phyloP scores from a whole-genome alignment of 1,139 yeast genomes.

The Saccharomyces hybrid region DNA sequence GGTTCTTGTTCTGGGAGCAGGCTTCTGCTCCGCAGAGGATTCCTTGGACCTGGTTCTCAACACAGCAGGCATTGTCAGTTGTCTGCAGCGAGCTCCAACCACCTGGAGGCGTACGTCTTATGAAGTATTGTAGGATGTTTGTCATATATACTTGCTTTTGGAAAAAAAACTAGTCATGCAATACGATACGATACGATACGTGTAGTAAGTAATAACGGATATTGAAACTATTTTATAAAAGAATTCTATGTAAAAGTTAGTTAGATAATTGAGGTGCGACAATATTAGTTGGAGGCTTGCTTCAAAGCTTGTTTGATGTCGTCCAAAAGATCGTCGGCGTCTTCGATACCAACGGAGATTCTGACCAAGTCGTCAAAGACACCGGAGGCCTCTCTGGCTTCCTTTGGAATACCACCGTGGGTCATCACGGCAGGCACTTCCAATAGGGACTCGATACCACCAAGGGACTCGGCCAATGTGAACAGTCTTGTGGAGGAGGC shows the following conservation, averaged over 20 bases:
- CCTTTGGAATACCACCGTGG: conserved; percentile 84
- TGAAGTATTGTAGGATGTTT: too few species aligned
- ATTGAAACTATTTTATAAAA: not conserved
- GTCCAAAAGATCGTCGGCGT: conserved; percentile 64
- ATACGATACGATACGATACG: too few species aligned
- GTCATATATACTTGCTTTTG: not conserved
- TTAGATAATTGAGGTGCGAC: not conserved
- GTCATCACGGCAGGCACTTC: conserved; percentile 93
- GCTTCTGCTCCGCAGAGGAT: not conserved
- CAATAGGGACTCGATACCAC: conserved; percentile 79
- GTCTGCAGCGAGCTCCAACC: not conserved
- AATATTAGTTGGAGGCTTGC: conserved; percentile 21
- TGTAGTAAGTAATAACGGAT: not conserved
- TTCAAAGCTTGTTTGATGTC: conserved; percentile 67
- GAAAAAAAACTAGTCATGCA: not conserved
- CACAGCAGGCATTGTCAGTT: not conserved
- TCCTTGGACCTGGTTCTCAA: conserved; percentile 1
- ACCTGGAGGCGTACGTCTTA: not conserved
- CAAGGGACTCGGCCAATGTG: conserved; percentile 83
- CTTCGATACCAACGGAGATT: conserved; percentile 84
- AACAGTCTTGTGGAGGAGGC: conserved; percentile 68
- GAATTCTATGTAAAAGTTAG: not conserved
- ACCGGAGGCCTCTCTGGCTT: conserved; percentile 71
- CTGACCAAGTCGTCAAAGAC: conserved; percentile 78
- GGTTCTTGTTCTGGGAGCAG: not conserved